Evolutionary conservation across 768 basidiomycete species (phyloP).

Genomic region (Amanita exitialis): DNA sequence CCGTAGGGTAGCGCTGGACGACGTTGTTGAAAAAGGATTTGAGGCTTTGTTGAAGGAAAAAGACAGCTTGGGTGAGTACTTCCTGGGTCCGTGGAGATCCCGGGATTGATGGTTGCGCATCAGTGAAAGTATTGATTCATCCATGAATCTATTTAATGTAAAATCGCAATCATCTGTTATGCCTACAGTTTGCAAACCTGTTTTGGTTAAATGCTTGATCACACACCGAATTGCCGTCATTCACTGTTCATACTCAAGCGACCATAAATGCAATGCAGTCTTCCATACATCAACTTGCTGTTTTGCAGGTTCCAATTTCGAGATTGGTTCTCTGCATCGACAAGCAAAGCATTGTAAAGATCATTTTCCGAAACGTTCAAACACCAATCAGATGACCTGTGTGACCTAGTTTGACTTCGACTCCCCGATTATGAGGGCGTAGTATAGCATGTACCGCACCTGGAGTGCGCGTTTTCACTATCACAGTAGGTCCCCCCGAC

Average conservation of each 20-base stretch:
- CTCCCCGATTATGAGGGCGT: too few relatives aligned
- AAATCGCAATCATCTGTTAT: not conserved
- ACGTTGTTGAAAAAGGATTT: slow-evolving; percentile 33
- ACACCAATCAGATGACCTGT: not conserved
- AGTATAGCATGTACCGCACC: too few relatives aligned
- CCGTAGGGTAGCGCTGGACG: slow-evolving; percentile 26
- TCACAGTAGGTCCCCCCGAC: too few relatives aligned
- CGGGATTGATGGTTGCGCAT: not conserved
- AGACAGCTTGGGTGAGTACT: slow-evolving; percentile 26
- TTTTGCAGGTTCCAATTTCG: slow-evolving; percentile 57
- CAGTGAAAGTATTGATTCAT: slow-evolving; percentile 5
- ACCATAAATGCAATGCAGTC: too few relatives aligned
- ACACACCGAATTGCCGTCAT: not conserved
- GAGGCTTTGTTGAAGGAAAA: slow-evolving; percentile 28
- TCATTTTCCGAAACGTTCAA: slow-evolving; percentile 37
- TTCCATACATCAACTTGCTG: slow-evolving; percentile 50
- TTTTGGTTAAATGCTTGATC: slow-evolving; percentile 8
- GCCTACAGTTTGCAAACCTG: not conserved
- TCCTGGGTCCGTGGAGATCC: not conserved
- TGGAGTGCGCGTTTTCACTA: too few relatives aligned
- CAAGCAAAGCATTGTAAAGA: slow-evolving; percentile 46
- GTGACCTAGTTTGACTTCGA: too few relatives aligned
- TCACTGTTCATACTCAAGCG: too few relatives aligned
- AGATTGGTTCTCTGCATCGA: slow-evolving; percentile 48
- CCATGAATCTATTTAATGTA: not conserved